phyloP scores from a whole-genome alignment of 768 basidiomycete species.

The Boletus eberwhitei region DNA sequence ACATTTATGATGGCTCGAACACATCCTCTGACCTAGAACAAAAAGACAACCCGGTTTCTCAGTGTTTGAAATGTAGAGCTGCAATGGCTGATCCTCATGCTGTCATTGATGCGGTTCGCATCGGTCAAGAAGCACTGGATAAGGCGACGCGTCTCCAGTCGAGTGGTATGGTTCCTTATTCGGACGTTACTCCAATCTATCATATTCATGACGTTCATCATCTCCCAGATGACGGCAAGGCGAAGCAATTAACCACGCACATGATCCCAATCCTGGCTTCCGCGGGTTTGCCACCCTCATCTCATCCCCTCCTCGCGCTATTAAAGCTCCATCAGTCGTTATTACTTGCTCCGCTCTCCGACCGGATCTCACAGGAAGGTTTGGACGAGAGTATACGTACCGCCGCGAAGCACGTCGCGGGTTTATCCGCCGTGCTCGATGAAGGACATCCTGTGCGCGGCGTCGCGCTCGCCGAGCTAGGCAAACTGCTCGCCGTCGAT shows the following conservation, averaged over 20 bases:
- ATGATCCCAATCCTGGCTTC: constrained; percentile 63
- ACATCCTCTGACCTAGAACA: not conserved
- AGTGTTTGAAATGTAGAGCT: constrained; percentile 55
- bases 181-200: not conserved
- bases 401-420: constrained; percentile 52
- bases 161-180: constrained; percentile 40
- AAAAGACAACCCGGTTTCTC: constrained; percentile 46
- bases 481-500: constrained; percentile 77
- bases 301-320: constrained; percentile 76
- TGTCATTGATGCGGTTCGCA: constrained; percentile 58
- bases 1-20: not conserved
- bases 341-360: constrained; percentile 50
- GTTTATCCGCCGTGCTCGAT: constrained; percentile 49
- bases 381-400: constrained; percentile 64
- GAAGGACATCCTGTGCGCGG: constrained; percentile 76
- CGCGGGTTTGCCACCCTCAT: constrained; percentile 56
- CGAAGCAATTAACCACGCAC: constrained; percentile 58
- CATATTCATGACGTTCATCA: not conserved
- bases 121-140: constrained; percentile 72
- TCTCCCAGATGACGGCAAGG: constrained; percentile 51
- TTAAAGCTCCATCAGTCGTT: constrained; percentile 69
- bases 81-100: constrained; percentile 47
- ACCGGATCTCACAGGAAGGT: constrained; percentile 41
- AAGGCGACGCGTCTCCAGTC: constrained; percentile 66
- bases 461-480: constrained; percentile 73